Evolutionary conservation across 495 filamentous ascomycete genomes (phyloP).

Genomic region (Neurospora intermedia): DNA sequence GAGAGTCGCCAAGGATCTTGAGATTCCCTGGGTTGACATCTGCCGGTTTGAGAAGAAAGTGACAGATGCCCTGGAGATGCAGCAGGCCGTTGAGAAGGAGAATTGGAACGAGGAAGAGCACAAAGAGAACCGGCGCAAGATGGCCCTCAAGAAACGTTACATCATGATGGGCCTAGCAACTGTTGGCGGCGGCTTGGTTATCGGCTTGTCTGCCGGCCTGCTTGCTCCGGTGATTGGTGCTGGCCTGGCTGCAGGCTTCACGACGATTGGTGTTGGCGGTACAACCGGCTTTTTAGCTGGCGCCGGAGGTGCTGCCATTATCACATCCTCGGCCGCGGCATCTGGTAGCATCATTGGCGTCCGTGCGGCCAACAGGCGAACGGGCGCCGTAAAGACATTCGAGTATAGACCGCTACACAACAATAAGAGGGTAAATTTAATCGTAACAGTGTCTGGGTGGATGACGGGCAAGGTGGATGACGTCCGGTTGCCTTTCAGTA

Average conservation of each 20-base stretch:
- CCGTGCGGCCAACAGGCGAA: conserved; percentile 74
- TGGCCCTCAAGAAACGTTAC: conserved; percentile 66
- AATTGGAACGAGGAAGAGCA: conserved; percentile 96
- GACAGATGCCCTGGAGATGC: conserved; percentile 95
- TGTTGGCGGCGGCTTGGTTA: conserved; percentile 89
- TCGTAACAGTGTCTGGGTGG: conserved; percentile 93
- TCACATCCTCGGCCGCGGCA: conserved; percentile 80
- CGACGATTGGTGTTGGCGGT: conserved; percentile 84
- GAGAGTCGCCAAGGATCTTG: conserved; percentile 64
- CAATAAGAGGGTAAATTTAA: conserved; percentile 93
- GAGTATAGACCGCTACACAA: conserved; percentile 96
- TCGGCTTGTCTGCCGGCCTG: conserved; percentile 86
- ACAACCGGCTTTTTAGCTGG: conserved; percentile 86
- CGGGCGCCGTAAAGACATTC: conserved; percentile 86
- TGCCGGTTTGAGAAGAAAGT: conserved; percentile 96
- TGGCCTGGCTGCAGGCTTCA: conserved; percentile 88
- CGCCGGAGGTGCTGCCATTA: conserved; percentile 83
- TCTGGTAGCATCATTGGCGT: conserved; percentile 79
- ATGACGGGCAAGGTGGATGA: conserved; percentile 98
- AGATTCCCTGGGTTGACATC: conserved; percentile 84
- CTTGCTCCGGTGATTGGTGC: conserved; percentile 91
- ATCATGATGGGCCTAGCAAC: conserved; percentile 97
- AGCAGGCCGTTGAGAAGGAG: conserved; percentile 82
- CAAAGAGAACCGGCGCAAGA: conserved; percentile 77
- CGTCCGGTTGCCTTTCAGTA: conserved; percentile 88